phyloP scores from a whole-genome alignment of 768 basidiomycete genomes.

The Porphyrellus cyaneotinctus region DNA sequence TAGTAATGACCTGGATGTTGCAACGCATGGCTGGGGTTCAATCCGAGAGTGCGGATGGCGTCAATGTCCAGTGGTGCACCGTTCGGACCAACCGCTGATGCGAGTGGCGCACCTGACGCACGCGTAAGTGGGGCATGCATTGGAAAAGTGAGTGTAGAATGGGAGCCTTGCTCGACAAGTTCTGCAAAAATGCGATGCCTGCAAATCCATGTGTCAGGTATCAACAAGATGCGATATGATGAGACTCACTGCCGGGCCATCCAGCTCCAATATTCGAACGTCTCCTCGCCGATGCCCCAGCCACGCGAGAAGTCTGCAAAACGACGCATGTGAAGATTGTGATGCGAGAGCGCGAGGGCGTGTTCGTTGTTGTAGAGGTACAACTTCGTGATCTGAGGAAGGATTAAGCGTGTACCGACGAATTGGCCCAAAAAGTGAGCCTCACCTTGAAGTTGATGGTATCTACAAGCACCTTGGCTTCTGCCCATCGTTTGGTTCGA shows the following conservation, averaged over 20 bases:
- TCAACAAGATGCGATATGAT: not conserved
- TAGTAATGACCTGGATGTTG: constrained; percentile 88
- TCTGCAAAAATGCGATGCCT: constrained; percentile 91
- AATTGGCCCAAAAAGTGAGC: not conserved
- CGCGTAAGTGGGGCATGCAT: constrained; percentile 44
- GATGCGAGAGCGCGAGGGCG: constrained; percentile 71
- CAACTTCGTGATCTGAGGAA: constrained; percentile 75
- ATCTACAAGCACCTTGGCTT: constrained; percentile 95
- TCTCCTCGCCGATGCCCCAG: constrained; percentile 96
- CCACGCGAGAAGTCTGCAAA: constrained; percentile 84
- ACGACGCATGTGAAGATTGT: constrained; percentile 78
- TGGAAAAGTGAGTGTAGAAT: constrained; percentile 59
- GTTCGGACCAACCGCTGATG: constrained; percentile 7
- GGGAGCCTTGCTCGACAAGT: constrained; percentile 77
- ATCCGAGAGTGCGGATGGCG: constrained; percentile 55
- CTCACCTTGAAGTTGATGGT: constrained; percentile 85
- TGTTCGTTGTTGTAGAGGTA: constrained; percentile 91
- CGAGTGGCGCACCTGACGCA: constrained; percentile 20
- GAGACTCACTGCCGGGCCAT: constrained; percentile 77
- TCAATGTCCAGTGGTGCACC: constrained; percentile 46
- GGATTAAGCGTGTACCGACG: not conserved
- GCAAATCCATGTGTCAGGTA: not conserved
- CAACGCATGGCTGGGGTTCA: constrained; percentile 78
- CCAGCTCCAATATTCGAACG: constrained; percentile 98
- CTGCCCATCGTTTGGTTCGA: constrained; percentile 96